Evolutionary conservation across 768 basidiomycete genomes (phyloP).

Genomic region (Naganishia kalamii): DNA sequence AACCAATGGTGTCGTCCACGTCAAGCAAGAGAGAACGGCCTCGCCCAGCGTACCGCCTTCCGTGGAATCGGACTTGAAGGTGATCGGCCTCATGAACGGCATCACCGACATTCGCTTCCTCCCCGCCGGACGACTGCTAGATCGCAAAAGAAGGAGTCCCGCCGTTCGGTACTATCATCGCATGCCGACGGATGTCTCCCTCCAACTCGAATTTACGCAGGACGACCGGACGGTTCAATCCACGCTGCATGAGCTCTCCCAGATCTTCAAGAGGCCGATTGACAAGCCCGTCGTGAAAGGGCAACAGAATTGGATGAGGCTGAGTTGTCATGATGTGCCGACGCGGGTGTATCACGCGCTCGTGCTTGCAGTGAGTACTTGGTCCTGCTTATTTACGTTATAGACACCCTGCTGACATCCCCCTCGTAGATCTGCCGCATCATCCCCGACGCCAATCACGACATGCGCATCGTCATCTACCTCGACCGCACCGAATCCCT

Average conservation of each 20-base stretch:
- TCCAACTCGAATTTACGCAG: neutral
- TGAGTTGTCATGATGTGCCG: neutral
- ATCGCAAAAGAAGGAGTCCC: neutral
- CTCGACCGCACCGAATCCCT: neutral
- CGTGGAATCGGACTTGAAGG: neutral
- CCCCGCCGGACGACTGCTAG: neutral
- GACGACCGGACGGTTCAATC: neutral
- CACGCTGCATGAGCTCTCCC: neutral
- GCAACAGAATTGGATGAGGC: neutral
- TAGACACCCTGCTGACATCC: neutral
- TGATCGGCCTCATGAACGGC: neutral
- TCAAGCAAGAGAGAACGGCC: too few species aligned
- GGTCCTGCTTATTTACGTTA: neutral
- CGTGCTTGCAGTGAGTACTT: neutral
- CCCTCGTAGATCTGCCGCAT: neutral
- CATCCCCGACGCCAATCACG: neutral
- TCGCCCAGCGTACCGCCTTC: too few species aligned
- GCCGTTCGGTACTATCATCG: neutral
- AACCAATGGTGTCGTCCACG: too few species aligned
- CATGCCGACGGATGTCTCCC: neutral
- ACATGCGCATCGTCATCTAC: neutral
- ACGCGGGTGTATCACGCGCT: neutral
- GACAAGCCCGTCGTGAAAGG: too few species aligned
- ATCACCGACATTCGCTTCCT: neutral
- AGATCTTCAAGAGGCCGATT: neutral